Conservation (phyloP, 1,284 basidiomycete species). For the Cryptococcus hybrid region DNA sequence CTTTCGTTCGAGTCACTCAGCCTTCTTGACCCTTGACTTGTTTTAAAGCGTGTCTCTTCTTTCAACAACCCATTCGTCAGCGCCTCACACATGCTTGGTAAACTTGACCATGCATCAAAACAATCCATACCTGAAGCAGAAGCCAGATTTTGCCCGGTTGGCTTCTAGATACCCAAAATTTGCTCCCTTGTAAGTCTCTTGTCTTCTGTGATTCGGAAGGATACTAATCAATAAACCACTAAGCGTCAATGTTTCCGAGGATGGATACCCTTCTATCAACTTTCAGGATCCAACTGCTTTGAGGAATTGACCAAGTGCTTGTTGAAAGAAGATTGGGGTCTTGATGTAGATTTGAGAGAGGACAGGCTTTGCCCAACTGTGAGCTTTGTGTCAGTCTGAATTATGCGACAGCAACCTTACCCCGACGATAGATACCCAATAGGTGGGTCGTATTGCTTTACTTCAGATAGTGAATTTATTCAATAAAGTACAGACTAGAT, state of each 20-base stretch:
- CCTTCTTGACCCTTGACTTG: neutral
- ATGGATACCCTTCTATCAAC: constrained; percentile 56
- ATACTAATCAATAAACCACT: neutral
- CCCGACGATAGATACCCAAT: constrained; percentile 37
- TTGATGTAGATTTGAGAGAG: constrained; percentile 62
- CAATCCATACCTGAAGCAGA: constrained; percentile 48
- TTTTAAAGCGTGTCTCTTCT: neutral
- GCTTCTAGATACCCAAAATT: constrained; percentile 62
- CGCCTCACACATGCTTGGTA: neutral
- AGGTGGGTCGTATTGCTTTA: constrained; percentile 23
- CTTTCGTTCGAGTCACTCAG: too few species aligned
- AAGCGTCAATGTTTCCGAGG: constrained; percentile 18
- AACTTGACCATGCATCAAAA: constrained; percentile 38
- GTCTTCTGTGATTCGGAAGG: neutral
- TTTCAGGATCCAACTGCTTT: constrained; percentile 69
- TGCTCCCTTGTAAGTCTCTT: constrained; percentile 59
- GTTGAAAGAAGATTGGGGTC: constrained; percentile 67
- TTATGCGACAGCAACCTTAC: neutral
- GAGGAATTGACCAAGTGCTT: constrained; percentile 73
- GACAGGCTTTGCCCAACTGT: constrained; percentile 85
- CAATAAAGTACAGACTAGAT: constrained; percentile 60
- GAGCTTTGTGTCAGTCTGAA: constrained; percentile 24
- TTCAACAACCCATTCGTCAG: neutral
- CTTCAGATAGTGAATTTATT: too few species aligned
- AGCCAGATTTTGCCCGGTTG: constrained; percentile 65